These are phyloP conservation scores for Daldinia eschscholtzii DNA, from an alignment of 2,329 filamentous ascomycete species.

Conservation along the genomic window DNA sequence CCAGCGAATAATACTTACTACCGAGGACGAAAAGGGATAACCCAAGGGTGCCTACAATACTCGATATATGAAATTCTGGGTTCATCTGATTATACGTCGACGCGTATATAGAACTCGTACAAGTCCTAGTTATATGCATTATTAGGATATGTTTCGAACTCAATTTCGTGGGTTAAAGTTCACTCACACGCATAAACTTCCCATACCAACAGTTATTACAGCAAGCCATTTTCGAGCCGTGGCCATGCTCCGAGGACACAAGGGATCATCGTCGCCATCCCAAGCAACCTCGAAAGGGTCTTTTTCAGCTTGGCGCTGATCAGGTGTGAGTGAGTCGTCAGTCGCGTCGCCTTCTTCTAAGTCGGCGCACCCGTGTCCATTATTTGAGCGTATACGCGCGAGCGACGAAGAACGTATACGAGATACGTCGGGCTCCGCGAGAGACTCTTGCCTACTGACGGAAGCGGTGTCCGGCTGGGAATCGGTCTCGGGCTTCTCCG, in stretches of 20 bases:
- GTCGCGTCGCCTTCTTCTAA: constrained; percentile 39
- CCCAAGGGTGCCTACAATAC: constrained; percentile 81
- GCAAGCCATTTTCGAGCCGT: constrained; percentile 82
- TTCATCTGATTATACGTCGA: constrained; percentile 83
- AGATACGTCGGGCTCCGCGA: neutral
- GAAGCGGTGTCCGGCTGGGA: constrained; percentile 10
- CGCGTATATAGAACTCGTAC: constrained; percentile 89
- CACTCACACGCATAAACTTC: constrained; percentile 84
- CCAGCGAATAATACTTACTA: constrained; percentile 57
- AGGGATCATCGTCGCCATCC: constrained; percentile 80
- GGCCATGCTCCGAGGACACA: constrained; percentile 55
- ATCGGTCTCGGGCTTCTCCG: constrained; percentile 32
- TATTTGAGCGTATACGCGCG: constrained; percentile 45
- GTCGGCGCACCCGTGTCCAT: constrained; percentile 47
- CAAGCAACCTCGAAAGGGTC: constrained; percentile 78
- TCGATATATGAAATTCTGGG: constrained; percentile 77
- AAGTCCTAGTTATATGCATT: constrained; percentile 68
- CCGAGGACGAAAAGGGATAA: constrained; percentile 87
- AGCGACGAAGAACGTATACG: constrained; percentile 24
- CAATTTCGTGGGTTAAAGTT: neutral
- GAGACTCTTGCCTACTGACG: constrained; percentile 12
- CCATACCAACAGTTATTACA: constrained; percentile 77
- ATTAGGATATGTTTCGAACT: constrained; percentile 23
- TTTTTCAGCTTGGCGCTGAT: constrained; percentile 48
- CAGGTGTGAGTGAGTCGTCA: constrained; percentile 29